Evolutionary conservation across 2,329 filamentous ascomycete genomes (phyloP).

Genomic region (Penicillium expansum): DNA sequence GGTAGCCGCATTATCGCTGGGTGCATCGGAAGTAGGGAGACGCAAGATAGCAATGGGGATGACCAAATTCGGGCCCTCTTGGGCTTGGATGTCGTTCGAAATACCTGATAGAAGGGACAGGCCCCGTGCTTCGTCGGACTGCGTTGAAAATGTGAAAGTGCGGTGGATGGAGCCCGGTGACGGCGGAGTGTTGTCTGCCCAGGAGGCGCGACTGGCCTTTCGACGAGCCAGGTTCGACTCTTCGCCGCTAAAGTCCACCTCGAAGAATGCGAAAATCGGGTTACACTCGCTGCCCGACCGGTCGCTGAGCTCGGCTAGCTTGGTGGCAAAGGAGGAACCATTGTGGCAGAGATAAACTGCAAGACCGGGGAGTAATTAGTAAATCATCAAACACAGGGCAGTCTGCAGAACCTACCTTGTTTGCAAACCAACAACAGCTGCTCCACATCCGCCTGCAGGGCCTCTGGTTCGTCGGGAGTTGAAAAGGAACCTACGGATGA

Average conservation of each 20-base stretch:
- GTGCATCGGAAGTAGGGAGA: slow-evolving; percentile 22
- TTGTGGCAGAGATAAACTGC: slow-evolving; percentile 55
- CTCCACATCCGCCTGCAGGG: slow-evolving; percentile 50
- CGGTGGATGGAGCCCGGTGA: slow-evolving; percentile 34
- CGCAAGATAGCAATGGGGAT: slow-evolving; percentile 51
- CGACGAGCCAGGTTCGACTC: slow-evolving; percentile 36
- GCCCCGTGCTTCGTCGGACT: slow-evolving; percentile 49
- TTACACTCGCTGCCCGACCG: slow-evolving; percentile 46
- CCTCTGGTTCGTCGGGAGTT: slow-evolving; percentile 42
- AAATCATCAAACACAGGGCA: slow-evolving; percentile 1
- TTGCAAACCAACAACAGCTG: slow-evolving; percentile 52
- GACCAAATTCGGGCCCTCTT: slow-evolving; percentile 49
- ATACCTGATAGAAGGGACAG: slow-evolving; percentile 49
- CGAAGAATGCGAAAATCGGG: slow-evolving; percentile 57
- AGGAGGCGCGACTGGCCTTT: slow-evolving; percentile 31
- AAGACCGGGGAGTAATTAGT: slow-evolving; percentile 16
- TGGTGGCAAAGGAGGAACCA: slow-evolving; percentile 52
- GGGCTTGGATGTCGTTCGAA: slow-evolving; percentile 50
- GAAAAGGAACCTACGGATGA: slow-evolving; percentile 28
- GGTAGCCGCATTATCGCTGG: slow-evolving; percentile 10
- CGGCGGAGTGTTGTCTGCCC: slow-evolving; percentile 30
- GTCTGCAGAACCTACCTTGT: slow-evolving; percentile 46
- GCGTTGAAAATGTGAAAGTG: slow-evolving; percentile 44
- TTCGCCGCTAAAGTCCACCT: slow-evolving; percentile 46
- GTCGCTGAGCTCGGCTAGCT: slow-evolving; percentile 53